phyloP scores from a whole-genome alignment of 768 basidiomycete genomes.

The Russula olivacea region DNA sequence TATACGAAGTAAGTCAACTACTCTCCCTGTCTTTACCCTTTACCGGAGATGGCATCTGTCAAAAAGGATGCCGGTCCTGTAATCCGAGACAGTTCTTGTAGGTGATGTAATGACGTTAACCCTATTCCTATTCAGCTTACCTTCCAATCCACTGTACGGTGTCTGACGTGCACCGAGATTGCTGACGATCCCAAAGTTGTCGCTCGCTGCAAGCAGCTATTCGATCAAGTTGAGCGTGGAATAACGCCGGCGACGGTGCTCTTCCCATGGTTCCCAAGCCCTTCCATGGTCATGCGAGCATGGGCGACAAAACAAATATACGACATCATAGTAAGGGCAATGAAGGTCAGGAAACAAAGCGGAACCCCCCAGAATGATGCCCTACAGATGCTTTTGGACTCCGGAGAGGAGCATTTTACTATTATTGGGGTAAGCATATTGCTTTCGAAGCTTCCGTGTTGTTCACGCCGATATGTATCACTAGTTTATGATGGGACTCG shows the following conservation, averaged over 20 bases:
- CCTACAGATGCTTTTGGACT: too few species aligned
- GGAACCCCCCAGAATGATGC: constrained; percentile 35
- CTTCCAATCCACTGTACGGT: constrained; percentile 42
- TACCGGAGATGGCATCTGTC: background rate
- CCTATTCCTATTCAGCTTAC: constrained; percentile 37
- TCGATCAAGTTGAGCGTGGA: constrained; percentile 60
- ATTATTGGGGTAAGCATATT: constrained; percentile 56
- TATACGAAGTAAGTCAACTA: constrained; percentile 51
- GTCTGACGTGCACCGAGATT: constrained; percentile 58
- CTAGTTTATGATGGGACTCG: too few species aligned
- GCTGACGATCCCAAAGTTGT: constrained; percentile 60
- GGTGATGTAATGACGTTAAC: background rate
- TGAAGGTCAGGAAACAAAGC: constrained; percentile 51
- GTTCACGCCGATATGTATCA: constrained; percentile 1
- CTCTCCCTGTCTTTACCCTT: background rate
- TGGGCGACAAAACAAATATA: constrained; percentile 73
- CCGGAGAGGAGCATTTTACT: constrained; percentile 57
- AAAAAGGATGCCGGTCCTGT: too few species aligned
- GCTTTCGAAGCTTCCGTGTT: background rate
- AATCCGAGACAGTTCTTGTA: background rate
- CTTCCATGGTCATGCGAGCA: constrained; percentile 37
- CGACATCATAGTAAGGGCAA: constrained; percentile 54
- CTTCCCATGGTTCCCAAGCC: constrained; percentile 65
- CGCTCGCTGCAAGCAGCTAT: constrained; percentile 54
- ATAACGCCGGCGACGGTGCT: constrained; percentile 70